These are phyloP conservation scores for Schwanniomyces sp. DNA, from an alignment of 805 yeast species.

Conservation along the genomic window DNA sequence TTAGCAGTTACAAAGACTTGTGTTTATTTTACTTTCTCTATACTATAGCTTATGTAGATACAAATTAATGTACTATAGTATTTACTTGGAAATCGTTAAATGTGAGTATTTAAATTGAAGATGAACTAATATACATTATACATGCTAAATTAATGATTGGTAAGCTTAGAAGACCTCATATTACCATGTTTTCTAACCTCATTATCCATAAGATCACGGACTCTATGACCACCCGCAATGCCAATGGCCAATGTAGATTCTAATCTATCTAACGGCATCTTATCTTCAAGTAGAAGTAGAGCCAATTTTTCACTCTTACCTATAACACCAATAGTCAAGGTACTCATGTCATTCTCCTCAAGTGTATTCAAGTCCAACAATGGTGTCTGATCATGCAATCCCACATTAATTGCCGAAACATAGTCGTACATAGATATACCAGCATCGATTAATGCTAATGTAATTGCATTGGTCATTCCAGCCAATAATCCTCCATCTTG, in stretches of 20 bases:
- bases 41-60: background rate
- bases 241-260: slow-evolving; percentile 79
- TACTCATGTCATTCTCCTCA: slow-evolving; percentile 84
- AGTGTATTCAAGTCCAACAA: slow-evolving; percentile 77
- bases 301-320: slow-evolving; percentile 82
- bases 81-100: background rate
- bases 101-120: background rate
- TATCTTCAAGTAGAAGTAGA: slow-evolving; percentile 74
- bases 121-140: background rate
- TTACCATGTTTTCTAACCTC: slow-evolving; percentile 78
- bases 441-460: slow-evolving; percentile 90
- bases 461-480: slow-evolving; percentile 77
- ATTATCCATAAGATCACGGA: slow-evolving; percentile 82
- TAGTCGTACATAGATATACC: slow-evolving; percentile 94
- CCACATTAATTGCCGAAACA: slow-evolving; percentile 77
- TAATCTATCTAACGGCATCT: slow-evolving; percentile 77
- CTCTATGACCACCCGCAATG: slow-evolving; percentile 80
- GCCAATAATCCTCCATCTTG: slow-evolving; percentile 91
- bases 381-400: slow-evolving; percentile 73
- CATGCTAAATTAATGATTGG: slow-evolving; percentile 4
- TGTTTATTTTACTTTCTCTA: background rate
- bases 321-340: slow-evolving; percentile 77
- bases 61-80: background rate
- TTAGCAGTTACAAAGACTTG: background rate
- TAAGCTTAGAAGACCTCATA: slow-evolving; percentile 20